Evolutionary conservation across 1,284 basidiomycete species (phyloP).

Genomic region (Apiotrichum brassicae): DNA sequence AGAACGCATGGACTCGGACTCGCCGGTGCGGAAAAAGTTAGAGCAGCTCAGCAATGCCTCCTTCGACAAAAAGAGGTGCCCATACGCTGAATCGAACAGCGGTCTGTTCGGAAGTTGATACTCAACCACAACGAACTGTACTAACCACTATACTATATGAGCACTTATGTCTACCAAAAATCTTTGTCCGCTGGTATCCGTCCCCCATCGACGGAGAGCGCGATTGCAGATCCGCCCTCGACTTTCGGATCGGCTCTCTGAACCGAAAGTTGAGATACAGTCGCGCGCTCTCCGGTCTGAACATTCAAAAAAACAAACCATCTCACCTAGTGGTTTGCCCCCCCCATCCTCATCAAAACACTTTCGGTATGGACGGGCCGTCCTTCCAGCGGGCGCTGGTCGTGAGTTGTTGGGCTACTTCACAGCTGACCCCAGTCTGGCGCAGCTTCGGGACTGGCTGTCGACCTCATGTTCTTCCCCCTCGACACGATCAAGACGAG

Average conservation of each 20-base stretch:
- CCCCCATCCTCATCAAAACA: no score
- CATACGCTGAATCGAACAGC: not conserved
- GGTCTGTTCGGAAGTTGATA: not conserved
- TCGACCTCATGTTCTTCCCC: conserved; percentile 93
- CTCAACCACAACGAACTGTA: not conserved
- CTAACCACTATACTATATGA: not conserved
- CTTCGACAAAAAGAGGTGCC: not conserved
- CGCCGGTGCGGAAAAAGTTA: no score
- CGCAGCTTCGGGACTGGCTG: conserved; percentile 76
- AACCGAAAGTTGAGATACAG: no score
- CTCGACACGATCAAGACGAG: conserved; percentile 96
- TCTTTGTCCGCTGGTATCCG: no score
- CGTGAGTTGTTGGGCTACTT: conserved; percentile 19
- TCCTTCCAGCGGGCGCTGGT: conserved; percentile 34
- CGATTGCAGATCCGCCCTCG: no score
- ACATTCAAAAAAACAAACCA: no score
- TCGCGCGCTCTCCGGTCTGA: no score
- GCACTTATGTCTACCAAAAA: not conserved
- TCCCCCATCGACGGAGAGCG: no score
- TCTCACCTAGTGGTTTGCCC: no score
- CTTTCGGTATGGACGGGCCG: conserved; percentile 14
- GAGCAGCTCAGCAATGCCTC: no score
- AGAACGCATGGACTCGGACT: no score
- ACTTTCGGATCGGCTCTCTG: no score
- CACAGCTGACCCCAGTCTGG: conserved; percentile 58